These are phyloP conservation scores for Rhodotorula glutinis DNA, from an alignment of 1,284 basidiomycete species.

Conservation along the genomic window DNA sequence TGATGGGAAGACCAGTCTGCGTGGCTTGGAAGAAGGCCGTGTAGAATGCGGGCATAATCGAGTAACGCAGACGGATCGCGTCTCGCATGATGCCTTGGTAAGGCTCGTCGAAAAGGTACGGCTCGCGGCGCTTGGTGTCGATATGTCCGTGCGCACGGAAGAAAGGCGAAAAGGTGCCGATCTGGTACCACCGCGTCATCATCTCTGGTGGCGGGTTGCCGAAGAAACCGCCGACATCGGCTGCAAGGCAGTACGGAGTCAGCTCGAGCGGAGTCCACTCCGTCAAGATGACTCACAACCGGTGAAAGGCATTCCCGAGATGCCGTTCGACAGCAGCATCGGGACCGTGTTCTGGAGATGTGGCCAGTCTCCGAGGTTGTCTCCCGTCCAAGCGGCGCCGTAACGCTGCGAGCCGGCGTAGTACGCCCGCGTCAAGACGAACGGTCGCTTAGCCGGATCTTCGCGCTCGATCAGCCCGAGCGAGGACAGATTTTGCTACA, in stretches of 20 bases:
- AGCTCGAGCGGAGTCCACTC: neutral
- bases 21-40: slow-evolving; percentile 88
- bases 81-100: slow-evolving; percentile 77
- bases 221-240: slow-evolving; percentile 98
- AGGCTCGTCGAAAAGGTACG: slow-evolving; percentile 86
- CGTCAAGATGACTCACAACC: slow-evolving; percentile 62
- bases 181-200: slow-evolving; percentile 95
- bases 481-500: slow-evolving; percentile 77
- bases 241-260: slow-evolving; percentile 51
- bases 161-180: slow-evolving; percentile 93
- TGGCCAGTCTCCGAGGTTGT: slow-evolving; percentile 96
- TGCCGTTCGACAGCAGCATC: slow-evolving; percentile 85
- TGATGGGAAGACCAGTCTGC: slow-evolving; percentile 71
- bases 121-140: slow-evolving; percentile 96
- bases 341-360: slow-evolving; percentile 91
- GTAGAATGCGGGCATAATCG: slow-evolving; percentile 90
- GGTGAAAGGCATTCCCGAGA: slow-evolving; percentile 90
- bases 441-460: slow-evolving; percentile 72
- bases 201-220: slow-evolving; percentile 92
- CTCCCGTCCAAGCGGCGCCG: slow-evolving; percentile 98
- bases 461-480: slow-evolving; percentile 76
- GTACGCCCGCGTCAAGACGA: slow-evolving; percentile 93
- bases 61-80: slow-evolving; percentile 78
- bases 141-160: slow-evolving; percentile 98
- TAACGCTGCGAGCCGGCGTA: slow-evolving; percentile 93